Evolutionary conservation across 108 stramenopile species (phyloP).

Genomic region (Fistulifera pelliculosa): DNA sequence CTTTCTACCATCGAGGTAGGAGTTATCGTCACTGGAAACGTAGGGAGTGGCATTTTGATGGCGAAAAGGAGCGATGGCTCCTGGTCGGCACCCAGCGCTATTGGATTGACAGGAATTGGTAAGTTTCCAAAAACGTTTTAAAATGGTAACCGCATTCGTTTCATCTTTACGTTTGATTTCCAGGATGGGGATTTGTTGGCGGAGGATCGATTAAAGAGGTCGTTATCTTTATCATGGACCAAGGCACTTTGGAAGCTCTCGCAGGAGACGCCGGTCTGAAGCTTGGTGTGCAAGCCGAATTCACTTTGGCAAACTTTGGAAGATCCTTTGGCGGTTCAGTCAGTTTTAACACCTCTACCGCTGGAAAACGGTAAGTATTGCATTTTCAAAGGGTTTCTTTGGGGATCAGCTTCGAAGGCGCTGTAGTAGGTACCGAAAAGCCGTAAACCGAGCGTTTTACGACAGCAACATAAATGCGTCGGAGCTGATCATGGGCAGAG

Average conservation of each 20-base stretch:
- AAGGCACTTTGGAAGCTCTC: conserved; percentile 10
- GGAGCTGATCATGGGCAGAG: neutral
- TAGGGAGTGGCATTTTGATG: conserved; percentile 6
- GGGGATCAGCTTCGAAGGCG: conserved; percentile 62
- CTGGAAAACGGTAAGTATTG: conserved; percentile 31
- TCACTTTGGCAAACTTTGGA: conserved; percentile 7
- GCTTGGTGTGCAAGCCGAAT: conserved; percentile 7
- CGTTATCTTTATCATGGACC: conserved; percentile 33
- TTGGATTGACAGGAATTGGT: too few species aligned
- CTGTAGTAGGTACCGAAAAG: conserved; percentile 38
- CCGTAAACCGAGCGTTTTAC: conserved; percentile 62
- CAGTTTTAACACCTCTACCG: neutral
- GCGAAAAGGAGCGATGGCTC: conserved; percentile 1
- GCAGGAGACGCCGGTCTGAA: conserved; percentile 1
- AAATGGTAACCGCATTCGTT: too few species aligned
- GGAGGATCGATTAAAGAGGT: conserved; percentile 61
- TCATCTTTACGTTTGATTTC: too few species aligned
- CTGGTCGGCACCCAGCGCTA: too few species aligned
- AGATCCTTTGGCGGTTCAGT: neutral
- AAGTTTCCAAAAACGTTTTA: too few species aligned
- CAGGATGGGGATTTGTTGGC: conserved; percentile 31
- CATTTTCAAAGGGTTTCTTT: conserved; percentile 56
- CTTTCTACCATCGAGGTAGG: conserved; percentile 5
- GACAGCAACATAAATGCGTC: conserved; percentile 10
- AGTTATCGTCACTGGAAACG: neutral